Evolutionary conservation across 306 rosid species (phyloP), one percentile per base, ranked within the genome.

Genomic region (Cucumis cinereus): DNA sequence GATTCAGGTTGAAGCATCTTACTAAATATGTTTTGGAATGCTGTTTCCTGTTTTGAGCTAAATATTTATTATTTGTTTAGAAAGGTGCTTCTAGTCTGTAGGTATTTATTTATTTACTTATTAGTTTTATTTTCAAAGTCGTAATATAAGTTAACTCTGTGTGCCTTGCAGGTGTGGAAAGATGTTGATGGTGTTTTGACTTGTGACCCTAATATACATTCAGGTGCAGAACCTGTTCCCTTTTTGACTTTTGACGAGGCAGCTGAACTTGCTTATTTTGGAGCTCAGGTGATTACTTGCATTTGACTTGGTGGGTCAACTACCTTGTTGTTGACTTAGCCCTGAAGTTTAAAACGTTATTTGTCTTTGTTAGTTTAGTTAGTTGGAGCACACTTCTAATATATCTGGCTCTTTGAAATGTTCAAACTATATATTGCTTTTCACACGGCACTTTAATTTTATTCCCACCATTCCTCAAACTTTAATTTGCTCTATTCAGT

Each of bases 171-270:
- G 98, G 98, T 93, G 33, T 93, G 98, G 98, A 93, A 93, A 87
- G 97, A 93, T 82, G 98, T 93, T 72, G 97, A 93, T 87, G 98
- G 98, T 55, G 97, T 93, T 85, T 84, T 93, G 83, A 93, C 98
- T 71, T 89, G 92, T 75, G 98, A 91, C 84, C 98, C 98, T 45
- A 88, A 91, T 72, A 85, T 93, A 81, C 88, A 87, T 73, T 79
- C 87, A 33, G 82, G 22, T 40, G 97, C 98, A 74, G 56, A 86
- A 84, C 96, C 97, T 45, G 98, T 93, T 53, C 97, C 98, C 20
- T 86, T 78, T 85, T 86, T 93, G 91, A 93, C 97, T 66, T 93
- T 93, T 81, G 98, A 91, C 22, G 98, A 93, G 89, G 97, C 98
- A 70, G 97, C 98, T 36, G 97, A 93, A 78, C 98, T 93, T 85